These are phyloP conservation scores for Zymoseptoria ardabiliae DNA, from an alignment of 2,329 filamentous ascomycete species.

Conservation along the genomic window DNA sequence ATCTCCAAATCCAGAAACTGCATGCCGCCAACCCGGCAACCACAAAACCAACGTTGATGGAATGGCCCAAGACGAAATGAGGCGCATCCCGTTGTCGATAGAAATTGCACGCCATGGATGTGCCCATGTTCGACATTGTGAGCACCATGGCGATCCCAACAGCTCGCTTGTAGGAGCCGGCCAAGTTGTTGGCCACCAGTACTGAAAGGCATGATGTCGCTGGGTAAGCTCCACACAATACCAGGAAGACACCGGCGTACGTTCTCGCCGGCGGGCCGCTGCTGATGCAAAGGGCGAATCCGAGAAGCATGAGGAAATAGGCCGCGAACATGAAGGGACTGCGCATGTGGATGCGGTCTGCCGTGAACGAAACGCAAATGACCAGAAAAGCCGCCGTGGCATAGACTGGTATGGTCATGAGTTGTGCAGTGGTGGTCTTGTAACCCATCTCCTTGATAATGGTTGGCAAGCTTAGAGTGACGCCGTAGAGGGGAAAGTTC, in stretches of 20 bases:
- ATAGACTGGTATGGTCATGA: conserved; percentile 41
- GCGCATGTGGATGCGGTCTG: background rate
- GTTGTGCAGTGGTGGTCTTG: conserved; percentile 36
- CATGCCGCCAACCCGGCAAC: conserved; percentile 40
- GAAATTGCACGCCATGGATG: conserved; percentile 63
- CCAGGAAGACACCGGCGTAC: conserved; percentile 47
- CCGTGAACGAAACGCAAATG: background rate
- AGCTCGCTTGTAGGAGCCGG: conserved; percentile 47
- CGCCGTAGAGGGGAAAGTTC: conserved; percentile 40
- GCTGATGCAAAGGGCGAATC: conserved; percentile 4
- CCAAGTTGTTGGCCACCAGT: conserved; percentile 39
- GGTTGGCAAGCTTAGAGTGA: conserved; percentile 27
- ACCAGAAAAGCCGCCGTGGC: conserved; percentile 18
- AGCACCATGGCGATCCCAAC: conserved; percentile 42
- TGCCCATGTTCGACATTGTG: conserved; percentile 42
- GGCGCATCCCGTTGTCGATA: conserved; percentile 50
- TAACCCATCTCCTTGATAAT: conserved; percentile 32
- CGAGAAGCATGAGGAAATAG: conserved; percentile 12
- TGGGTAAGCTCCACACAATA: background rate
- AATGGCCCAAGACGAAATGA: conserved; percentile 45
- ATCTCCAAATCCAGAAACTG: conserved; percentile 42
- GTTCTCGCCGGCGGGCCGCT: conserved; percentile 19
- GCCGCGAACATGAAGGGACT: conserved; percentile 1
- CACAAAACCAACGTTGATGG: conserved; percentile 47
- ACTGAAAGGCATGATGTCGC: background rate